Evolutionary conservation across 2,329 filamentous ascomycete species (phyloP).

Genomic region (Ophiostoma himal-ulmi): DNA sequence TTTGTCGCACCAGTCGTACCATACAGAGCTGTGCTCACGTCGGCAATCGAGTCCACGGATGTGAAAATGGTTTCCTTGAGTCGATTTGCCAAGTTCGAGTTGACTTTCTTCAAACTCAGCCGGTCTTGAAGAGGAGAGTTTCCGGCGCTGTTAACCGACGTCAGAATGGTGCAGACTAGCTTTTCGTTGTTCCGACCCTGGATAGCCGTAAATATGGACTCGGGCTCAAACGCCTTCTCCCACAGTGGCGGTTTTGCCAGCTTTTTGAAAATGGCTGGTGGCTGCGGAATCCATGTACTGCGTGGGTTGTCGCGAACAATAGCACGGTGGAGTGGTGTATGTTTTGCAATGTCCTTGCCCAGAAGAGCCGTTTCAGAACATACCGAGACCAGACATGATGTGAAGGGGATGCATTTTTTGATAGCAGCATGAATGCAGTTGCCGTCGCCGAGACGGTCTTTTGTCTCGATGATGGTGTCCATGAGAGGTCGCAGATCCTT

Average conservation of each 20-base stretch:
- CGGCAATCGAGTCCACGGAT: neutral
- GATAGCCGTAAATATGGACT: neutral
- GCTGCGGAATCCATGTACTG: neutral
- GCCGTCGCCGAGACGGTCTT: neutral
- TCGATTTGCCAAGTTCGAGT: neutral
- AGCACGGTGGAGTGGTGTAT: neutral
- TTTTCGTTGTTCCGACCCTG: neutral
- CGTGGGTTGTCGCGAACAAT: neutral
- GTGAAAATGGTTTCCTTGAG: conserved; percentile 4
- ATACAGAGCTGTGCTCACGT: neutral
- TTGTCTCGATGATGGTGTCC: conserved; percentile 8
- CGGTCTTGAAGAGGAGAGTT: neutral
- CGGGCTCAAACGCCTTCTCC: neutral
- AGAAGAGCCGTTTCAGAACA: neutral
- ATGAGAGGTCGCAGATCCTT: neutral
- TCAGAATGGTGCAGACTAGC: neutral
- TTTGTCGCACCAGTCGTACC: conserved; percentile 1
- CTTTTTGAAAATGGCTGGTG: conserved; percentile 5
- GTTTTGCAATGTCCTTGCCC: neutral
- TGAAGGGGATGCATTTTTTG: neutral
- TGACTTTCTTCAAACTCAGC: neutral
- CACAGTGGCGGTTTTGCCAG: neutral
- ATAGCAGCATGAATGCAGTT: neutral
- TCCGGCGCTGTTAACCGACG: neutral
- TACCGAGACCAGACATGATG: neutral